Base-by-base conservation (phyloP, 2,329 filamentous ascomycete species). In the Ustulina deusta region DNA sequence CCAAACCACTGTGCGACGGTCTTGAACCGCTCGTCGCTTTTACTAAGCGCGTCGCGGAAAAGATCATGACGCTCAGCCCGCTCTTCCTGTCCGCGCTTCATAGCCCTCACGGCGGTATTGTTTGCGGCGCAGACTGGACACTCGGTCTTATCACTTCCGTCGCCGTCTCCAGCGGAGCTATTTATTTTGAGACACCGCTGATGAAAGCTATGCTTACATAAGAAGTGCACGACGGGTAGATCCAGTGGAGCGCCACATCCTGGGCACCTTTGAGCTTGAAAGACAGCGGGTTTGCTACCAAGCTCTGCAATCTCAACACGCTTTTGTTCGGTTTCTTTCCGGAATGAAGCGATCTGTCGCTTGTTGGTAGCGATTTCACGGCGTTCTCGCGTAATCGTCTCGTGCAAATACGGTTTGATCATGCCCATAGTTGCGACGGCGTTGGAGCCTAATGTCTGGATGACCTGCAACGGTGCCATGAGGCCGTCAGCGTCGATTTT, bases 201-300 rank as follows among this genome's bases (percentile, higher is more conserved):
- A 78, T 99, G 96, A 84, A 97, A 99, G 68, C 91, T 94, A 79
- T 99, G 96, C 79, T 97, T 97, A 83, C 96, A 99, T 70, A 99
- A 81, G 79, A 99, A 99, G 78, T 99, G 96, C 55, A 99, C 94
- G 0, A 91, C 93, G 0, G 96, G 96, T 13, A 98, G 84, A 72
- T 97, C 94, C 20, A 98, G 85, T 29, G 88, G 86, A 42, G 89
- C 87, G 17, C 89, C 89, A 78, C 96, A 99, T 59, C 92, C 90
- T 32, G 91, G 90, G 78, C 96, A 99, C 59, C 96, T 88, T 38
- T 94, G 94, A 0, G 94, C 90, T 78, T 97, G 93, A 84, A 99
- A 98, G 0, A 97, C 92, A 22, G 91, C 90, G 0, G 96, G 94
- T 76, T 97, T 95, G 9, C 86, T 86, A 7, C 87, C 87, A 0